Evolutionary conservation across 2,329 filamentous ascomycete species (phyloP), one percentile per base, ranked within the genome.

Genomic region (Botrytis tulipae): DNA sequence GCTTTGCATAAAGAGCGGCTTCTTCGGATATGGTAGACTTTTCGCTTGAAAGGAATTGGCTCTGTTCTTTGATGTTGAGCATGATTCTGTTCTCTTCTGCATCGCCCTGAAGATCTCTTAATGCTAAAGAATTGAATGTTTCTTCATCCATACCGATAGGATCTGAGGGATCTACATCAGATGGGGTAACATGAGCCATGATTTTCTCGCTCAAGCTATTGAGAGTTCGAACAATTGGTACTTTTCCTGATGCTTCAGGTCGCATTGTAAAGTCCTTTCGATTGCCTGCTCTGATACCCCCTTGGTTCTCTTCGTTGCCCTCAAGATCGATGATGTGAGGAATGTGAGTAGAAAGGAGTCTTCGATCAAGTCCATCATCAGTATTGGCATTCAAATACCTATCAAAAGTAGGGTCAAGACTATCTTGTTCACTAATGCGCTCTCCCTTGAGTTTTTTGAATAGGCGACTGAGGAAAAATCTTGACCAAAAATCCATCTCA

Each of bases 121-220:
- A 86, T 57, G 90, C 87, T 46, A 98, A 84, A 79, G 94, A 87
- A 76, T 91, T 89, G 80, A 91, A 96, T 0, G 91, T 91, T 57
- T 90, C 87, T 77, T 94, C 92, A 74, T 94, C 91, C 79, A 91
- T 84, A 2, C 90, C 91, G 70, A 90, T 88, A 2, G 90, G 88
- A 8, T 86, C 87, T 75, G 91, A 87, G 1, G 88, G 87, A 74
- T 91, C 88, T n/a, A 86, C 84, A 80, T 98, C 94, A 8, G 91
- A 89, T 1, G 94, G 92, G 3, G 92, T 89, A 18, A 97, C 93
- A 76, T 95, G 92, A 66, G 92, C 92, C 87, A 99, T 92, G 81
- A 99, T 92, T 83, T 97, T 98, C 82, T 96, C 94, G 78, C 94
- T 97, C 73, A 98, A 87, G 75, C 88, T 93, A 81, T 99, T 99